Conservation (phyloP, 2,329 filamentous ascomycete genomes). For the Thielaviopsis populi region DNA sequence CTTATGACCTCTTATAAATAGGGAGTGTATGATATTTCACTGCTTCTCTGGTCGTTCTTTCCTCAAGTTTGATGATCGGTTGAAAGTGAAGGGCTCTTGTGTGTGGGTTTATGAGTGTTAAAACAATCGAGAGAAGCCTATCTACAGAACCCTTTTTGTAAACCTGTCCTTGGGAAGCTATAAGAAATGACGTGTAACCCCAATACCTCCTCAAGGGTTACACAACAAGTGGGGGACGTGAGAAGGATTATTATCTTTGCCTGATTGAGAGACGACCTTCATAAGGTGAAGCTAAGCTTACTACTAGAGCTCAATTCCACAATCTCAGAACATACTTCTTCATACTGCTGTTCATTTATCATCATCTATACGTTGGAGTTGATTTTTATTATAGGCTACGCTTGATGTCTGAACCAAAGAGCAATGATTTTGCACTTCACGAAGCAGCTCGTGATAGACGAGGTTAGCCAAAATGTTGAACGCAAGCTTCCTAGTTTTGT, state of each 20-base stretch:
- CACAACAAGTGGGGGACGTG: not conserved
- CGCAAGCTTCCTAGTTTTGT: not conserved
- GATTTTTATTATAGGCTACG: not conserved
- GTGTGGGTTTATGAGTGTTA: too few relatives aligned
- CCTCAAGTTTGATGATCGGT: not conserved
- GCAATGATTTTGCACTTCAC: slow-evolving; percentile 66
- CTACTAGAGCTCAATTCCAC: not conserved
- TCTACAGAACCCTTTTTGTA: not conserved
- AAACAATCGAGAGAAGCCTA: too few relatives aligned
- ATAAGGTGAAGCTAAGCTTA: not conserved
- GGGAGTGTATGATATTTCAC: not conserved
- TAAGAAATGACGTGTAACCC: not conserved
- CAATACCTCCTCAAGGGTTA: not conserved
- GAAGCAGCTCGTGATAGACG: slow-evolving; percentile 74
- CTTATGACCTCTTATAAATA: not conserved
- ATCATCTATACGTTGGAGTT: not conserved
- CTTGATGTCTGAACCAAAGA: slow-evolving; percentile 20
- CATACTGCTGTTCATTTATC: not conserved
- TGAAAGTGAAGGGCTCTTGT: not conserved
- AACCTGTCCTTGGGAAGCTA: not conserved
- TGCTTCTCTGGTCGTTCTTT: not conserved
- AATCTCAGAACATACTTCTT: not conserved
- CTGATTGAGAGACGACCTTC: not conserved
- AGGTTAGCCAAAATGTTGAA: slow-evolving; percentile 36
- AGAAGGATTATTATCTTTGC: not conserved